Evolutionary conservation across 805 yeast genomes (phyloP), one percentile per base, ranked within the genome.

Genomic region (Priceomyces melissophilus): DNA sequence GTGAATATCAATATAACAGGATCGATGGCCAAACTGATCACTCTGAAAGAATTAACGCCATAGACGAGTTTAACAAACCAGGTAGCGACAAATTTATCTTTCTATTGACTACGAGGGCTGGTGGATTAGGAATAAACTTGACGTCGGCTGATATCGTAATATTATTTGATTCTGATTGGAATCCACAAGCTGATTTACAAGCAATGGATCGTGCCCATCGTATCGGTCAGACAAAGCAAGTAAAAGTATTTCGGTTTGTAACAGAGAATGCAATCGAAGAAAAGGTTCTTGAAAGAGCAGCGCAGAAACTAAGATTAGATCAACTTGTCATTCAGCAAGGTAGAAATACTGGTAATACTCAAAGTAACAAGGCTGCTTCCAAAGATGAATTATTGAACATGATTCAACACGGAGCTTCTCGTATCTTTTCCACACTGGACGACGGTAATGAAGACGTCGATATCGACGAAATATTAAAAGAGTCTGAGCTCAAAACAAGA

Each of bases 161-260:
- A 2, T 61, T 85, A 34, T 85, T 71, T 56, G 95, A 85, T 62
- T 82, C 89, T 3, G 95, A 85, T 59, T 85, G 95, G 95, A 85
- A 85, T 50, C 95, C 95, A 1, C 95, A 85, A 56, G 93, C 91
- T 3, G 95, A 85, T 71, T 73, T 85, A 49, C 95, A 85, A 61
- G 91, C 91, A 1, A 85, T 85, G 93, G 95, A 85, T 58, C 75
- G 95, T 67, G 93, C 93, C 0, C 95, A 85, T 61, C 76, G 95
- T 71, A 85, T 85, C 56, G 95, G 95, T 5, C 95, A 85, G 59
- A 85, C 83, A 34, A 85, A 84, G 50, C 95, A 85, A 58, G 95
- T 85, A 23, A 81, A 78, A 54, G 93, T 85, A 2, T 85, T 79
- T 55, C 70, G 95, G 63, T 77, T 85, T 47, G 77, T 85, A 40